Evolutionary conservation across 2,329 filamentous ascomycete species (phyloP).

Genomic region (Parascedosporium putredinis): DNA sequence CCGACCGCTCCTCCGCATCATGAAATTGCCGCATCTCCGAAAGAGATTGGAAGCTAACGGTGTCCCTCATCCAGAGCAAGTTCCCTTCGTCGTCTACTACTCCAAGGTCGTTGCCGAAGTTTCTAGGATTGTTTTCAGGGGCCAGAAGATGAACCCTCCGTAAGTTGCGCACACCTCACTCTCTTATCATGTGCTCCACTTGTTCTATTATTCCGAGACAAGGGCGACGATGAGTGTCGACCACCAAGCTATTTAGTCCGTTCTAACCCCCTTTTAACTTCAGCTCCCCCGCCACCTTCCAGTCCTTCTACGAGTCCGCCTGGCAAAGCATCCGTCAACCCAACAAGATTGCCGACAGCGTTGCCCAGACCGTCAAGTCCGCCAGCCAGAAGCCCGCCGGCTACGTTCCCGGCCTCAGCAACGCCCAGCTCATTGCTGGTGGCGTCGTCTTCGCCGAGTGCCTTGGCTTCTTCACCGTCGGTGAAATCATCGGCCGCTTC

Average conservation of each 20-base stretch:
- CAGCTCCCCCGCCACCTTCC: slow-evolving; percentile 72
- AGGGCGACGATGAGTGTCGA: too few species aligned
- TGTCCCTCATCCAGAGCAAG: slow-evolving; percentile 50
- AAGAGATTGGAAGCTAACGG: background rate
- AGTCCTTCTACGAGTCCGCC: slow-evolving; percentile 71
- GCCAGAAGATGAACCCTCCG: slow-evolving; percentile 90
- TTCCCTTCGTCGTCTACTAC: slow-evolving; percentile 86
- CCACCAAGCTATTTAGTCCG: too few species aligned
- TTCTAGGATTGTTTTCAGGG: slow-evolving; percentile 73
- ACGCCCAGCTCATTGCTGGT: slow-evolving; percentile 57
- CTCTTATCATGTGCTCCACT: background rate
- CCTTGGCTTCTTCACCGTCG: slow-evolving; percentile 93
- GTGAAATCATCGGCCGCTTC: slow-evolving; percentile 90
- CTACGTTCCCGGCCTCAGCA: slow-evolving; percentile 57
- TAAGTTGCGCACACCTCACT: slow-evolving; percentile 43
- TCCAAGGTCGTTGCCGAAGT: slow-evolving; percentile 80
- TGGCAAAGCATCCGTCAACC: slow-evolving; percentile 64
- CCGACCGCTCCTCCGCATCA: too few species aligned
- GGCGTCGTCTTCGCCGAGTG: slow-evolving; percentile 78
- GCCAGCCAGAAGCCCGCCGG: slow-evolving; percentile 43
- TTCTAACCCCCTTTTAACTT: slow-evolving; percentile 6
- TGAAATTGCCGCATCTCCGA: background rate
- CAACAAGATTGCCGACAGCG: slow-evolving; percentile 42
- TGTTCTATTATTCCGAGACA: too few species aligned
- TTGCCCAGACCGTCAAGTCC: slow-evolving; percentile 46